Evolutionary conservation across 164 flowering plant genomes (phyloP).

Genomic region (Berberis vulgaris): DNA sequence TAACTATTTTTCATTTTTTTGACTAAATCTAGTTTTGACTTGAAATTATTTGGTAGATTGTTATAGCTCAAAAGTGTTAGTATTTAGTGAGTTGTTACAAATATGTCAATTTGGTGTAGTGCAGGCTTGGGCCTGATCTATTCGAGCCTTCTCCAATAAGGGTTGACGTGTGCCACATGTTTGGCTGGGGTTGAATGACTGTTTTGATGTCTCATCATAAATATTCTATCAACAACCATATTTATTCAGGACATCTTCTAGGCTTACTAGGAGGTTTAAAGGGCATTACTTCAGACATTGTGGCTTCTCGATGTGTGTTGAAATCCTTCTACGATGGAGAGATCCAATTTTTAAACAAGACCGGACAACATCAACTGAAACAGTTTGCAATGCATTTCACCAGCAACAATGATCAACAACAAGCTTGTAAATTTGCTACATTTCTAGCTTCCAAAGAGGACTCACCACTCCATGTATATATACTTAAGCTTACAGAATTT

Average conservation of each 20-base stretch:
- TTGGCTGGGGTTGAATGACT: no score
- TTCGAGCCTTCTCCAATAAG: no score
- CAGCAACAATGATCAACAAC: constrained; percentile 34
- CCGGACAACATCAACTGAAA: constrained; percentile 33
- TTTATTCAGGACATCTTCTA: constrained; percentile 42
- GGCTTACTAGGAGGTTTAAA: constrained; percentile 65
- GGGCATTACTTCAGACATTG: constrained; percentile 69
- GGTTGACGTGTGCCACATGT: no score
- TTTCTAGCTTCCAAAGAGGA: constrained; percentile 54
- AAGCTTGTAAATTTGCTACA: constrained; percentile 70
- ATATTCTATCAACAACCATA: background rate
- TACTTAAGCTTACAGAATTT: background rate
- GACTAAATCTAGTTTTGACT: no score
- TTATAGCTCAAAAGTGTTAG: no score
- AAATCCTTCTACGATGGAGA: constrained; percentile 50
- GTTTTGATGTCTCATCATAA: no score
- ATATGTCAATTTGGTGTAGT: no score
- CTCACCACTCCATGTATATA: constrained; percentile 60
- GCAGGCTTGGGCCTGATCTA: no score
- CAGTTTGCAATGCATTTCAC: constrained; percentile 68
- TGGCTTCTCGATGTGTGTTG: constrained; percentile 61
- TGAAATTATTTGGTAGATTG: no score
- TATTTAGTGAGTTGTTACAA: no score
- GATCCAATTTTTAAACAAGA: constrained; percentile 38
- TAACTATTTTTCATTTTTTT: no score